Evolutionary conservation across 208 protist species (phyloP), one percentile per base, ranked within the genome.

Genomic region (Entamoeba moshkovskii): DNA sequence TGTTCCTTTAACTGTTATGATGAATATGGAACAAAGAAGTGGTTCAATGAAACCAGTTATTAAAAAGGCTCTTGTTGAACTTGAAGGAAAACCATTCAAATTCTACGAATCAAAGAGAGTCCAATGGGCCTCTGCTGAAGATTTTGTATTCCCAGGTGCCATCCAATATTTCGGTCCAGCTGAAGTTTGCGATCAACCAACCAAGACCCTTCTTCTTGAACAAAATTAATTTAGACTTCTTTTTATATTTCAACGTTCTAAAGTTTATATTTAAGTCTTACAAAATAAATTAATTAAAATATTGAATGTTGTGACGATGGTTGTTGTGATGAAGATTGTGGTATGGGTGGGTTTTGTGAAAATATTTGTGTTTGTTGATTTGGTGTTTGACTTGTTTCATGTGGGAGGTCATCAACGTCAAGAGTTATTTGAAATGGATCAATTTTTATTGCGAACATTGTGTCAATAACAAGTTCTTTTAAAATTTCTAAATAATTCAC

Each of bases 1-100:
- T 66, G 11, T 96, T 25, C 96, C 96, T 25, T 91, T 97, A 45
- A 93, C 94, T 45, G 22, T n/a, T 46, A 93, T 96, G 92, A 95
- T 96, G 94, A 93, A 95, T 46, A 93, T 96, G 5, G 95, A 96
- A 49, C 46, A 93, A 85, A 52, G 96, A 59, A 92, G 95, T 38
- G 95, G 95, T 47, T 29, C 93, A 22, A 18, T 42, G 33, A 92
- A 91, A 45, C 95, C 96, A 11, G 95, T 96, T 48, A 95, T 96
- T 46, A 92, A 93, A n/a, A 96, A 96, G 93, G 92, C 94, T 46
- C 92, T 96, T 47, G 95, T 95, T 33, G 93, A 96, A 3, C 91
- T 96, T 16, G 46, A 93, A 52, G 94, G 93, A 15, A 46, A 29
- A 38, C 94, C 94, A 22, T 96, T 95, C 66, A 93, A 94, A 46